Evolutionary conservation across 257 asterid species (phyloP).

Genomic region (Lantana camara): DNA sequence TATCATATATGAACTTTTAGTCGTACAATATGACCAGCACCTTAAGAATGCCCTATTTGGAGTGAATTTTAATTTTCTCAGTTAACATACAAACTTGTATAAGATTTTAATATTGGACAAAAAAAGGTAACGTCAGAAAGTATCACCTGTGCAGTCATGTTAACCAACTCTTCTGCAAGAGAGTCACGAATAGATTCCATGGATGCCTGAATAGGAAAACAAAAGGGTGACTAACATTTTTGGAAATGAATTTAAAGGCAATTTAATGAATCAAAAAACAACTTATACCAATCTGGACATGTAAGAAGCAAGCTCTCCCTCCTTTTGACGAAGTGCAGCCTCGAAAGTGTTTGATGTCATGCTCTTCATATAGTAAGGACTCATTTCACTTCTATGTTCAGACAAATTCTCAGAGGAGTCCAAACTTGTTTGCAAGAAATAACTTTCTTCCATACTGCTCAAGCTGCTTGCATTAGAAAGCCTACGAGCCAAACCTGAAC

Average conservation of each 20-base stretch:
- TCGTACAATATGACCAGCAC: neutral
- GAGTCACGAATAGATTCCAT: conserved; percentile 89
- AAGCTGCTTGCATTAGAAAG: conserved; percentile 76
- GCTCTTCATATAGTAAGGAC: conserved; percentile 66
- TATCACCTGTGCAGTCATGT: conserved; percentile 73
- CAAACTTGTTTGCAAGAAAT: conserved; percentile 69
- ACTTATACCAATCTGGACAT: conserved; percentile 73
- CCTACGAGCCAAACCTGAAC: conserved; percentile 65
- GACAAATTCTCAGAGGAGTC: conserved; percentile 60
- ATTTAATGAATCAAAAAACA: conserved; percentile 4
- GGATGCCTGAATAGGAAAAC: conserved; percentile 53
- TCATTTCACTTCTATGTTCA: conserved; percentile 56
- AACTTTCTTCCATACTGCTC: conserved; percentile 85
- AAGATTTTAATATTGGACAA: neutral
- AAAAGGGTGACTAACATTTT: neutral
- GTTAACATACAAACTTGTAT: neutral
- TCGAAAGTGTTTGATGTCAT: conserved; percentile 68
- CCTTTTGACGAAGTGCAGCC: conserved; percentile 80
- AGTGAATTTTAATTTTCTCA: neutral
- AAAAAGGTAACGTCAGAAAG: neutral
- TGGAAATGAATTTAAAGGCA: neutral
- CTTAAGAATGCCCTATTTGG: neutral
- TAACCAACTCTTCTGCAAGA: conserved; percentile 85
- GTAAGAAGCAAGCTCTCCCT: conserved; percentile 84
- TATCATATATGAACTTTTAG: neutral